Evolutionary conservation across 129 eudicot genomes (phyloP), one percentile per base, ranked within the genome.

Genomic region (Centella asiatica): DNA sequence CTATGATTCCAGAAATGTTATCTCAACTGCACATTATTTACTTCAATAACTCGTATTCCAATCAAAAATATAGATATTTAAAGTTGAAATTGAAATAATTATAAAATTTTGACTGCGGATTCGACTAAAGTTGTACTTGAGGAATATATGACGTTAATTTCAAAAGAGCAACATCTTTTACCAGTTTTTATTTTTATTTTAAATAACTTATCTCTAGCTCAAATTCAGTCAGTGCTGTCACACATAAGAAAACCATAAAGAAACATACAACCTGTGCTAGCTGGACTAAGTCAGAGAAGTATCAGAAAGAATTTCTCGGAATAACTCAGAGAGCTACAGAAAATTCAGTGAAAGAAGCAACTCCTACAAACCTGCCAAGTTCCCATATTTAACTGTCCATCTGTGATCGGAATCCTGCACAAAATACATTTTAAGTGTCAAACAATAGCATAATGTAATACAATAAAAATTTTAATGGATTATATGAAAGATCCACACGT

Each of bases 321-420:
- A 18, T 17, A 64, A n/a, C 26, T 23, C 46, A 17, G 67, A 25
- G 62, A 9, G 23, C 19, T 34, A 36, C 42, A 11, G 60, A 55
- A 44, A 19, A 36, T 17, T 29, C 39, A 7, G 32, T 33, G 48
- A 37, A 33, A 42, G 6, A 45, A 56, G 39, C 47, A 18, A 48
- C n/a, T n/a, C n/a, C 45, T 25, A 74, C 59, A 10, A 44, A 92
- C 98, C 95, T 92, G 99, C 99, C 99, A 92, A 52, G 99, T 92
- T 70, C 99, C 99, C 90, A 84, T 92, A 86, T 84, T 92, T 22
- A 92, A 79, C 64, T 76, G 69, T 59, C 98, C 96, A 76, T 92
- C 66, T 26, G 95, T 79, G 46, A 92, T 92, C 23, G 99, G 99
- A 62, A 92, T 76, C 85, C 98, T 92, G 82, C 58, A 74, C n/a